Evolutionary conservation across 73 alveolate genomes (phyloP), one percentile per base, ranked within the genome.

Genomic region (Urostyla sp.): DNA sequence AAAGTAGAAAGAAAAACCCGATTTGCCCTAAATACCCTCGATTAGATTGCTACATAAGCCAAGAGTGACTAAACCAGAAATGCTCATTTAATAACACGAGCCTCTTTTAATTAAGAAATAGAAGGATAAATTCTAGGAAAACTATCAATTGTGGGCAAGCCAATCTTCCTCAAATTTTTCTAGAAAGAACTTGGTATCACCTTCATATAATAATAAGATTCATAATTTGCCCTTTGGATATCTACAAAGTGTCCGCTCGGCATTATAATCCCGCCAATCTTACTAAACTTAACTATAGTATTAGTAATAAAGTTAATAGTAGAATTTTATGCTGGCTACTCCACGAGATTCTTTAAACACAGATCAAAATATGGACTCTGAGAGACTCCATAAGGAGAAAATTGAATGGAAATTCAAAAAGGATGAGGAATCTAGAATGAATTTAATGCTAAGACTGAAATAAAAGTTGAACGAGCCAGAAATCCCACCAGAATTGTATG

Each of bases 201-300:
- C 76, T 8, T 28, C 76, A 13, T 59, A 18, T 34, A 59, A 59
- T 59, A 59, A 59, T 15, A 59, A 21, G 6, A 32, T 59, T 3
- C 76, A 59, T 36, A 59, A 59, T 15, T 31, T 59, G 10, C 76
- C 76, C 13, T 59, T 59, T 34, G 76, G 76, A 7, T 59, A 59
- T 34, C 37, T 59, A 34, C 32, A 40, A 35, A 35, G 57, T 18
- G 37, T 55, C n/a, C 32, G 55, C 16, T n/a, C n/a, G n/a, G n/a
- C n/a, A n/a, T n/a, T n/a, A n/a, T n/a, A n/a, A n/a, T n/a, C n/a
- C n/a, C n/a, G n/a, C n/a, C n/a, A n/a, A n/a, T n/a, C n/a, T n/a
- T n/a, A n/a, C n/a, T n/a, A n/a, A n/a, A n/a, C n/a, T n/a, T n/a
- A n/a, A n/a, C n/a, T n/a, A n/a, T n/a, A n/a, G n/a, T n/a, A n/a